Base-by-base conservation (phyloP, 2,329 filamentous ascomycete species). In the Claviceps purpurea region DNA sequence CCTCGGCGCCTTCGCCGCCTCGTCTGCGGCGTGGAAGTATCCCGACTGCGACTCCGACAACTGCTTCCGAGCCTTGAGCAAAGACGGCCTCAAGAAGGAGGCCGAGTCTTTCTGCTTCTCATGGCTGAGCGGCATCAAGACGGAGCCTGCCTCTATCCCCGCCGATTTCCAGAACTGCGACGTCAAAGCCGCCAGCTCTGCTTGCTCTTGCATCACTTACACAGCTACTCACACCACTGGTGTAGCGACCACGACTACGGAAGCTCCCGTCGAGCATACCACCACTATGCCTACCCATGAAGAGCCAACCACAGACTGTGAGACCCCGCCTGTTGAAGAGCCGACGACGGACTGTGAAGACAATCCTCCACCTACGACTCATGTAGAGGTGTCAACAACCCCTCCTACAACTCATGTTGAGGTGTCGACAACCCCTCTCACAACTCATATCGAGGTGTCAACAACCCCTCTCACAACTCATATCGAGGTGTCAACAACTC, bases 161-260 rank as follows among this genome's bases (percentile, higher is more conserved):
- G 56, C 61, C 8, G 56, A 65, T 47, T 69, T 60, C 56, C 45
- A 41, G 55, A 63, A 64, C 60, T 69, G 67, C 54, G 47, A 48
- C 41, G 52, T 50, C 44, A 50, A 56, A 14, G 53, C 52, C 26
- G 58, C 63, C 50, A 59, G 56, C 56, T 69, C 68, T 43, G 66
- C 65, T 45, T 69, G 67, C 62, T 68, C 66, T 5, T 69, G 66
- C 60, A 59, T 68, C 57, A 62, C 63, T 52, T 68, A 69, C 58
- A 64, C 64, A 44, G 58, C 62, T 44, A 66, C 64, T 20, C 61
- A 64, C 54, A 57, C 56, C 13, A 55, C 51, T 40, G 54, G 51
- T 40, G 13, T 16, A 39, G 14, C 47, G 11, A 50, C 53, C 34
- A 43, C n/a, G 18, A 51, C 56, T 24, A 49, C 53, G 13, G 34